These are phyloP conservation scores for Ehretia macrophylla DNA, from an alignment of 257 asterid genomes.

Conservation along the genomic window DNA sequence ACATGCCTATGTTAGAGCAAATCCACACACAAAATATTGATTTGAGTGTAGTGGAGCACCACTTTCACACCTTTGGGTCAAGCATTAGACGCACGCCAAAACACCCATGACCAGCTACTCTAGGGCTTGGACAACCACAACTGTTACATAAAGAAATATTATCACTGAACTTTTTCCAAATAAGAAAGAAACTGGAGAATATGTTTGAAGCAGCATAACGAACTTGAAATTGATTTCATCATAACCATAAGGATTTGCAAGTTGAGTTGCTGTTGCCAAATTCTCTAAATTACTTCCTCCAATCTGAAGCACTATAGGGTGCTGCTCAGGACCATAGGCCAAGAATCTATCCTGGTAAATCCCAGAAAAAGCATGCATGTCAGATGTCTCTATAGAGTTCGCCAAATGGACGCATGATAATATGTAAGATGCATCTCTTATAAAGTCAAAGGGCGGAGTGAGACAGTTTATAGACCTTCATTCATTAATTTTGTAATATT, in stretches of 20 bases:
- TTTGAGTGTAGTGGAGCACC: constrained; percentile 14
- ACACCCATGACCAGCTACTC: constrained; percentile 97
- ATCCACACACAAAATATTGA: constrained; percentile 9
- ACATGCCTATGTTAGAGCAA: constrained; percentile 35
- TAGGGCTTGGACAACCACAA: constrained; percentile 97
- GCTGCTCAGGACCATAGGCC: constrained; percentile 88
- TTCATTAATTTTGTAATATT: too few species aligned
- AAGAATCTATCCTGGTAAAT: constrained; percentile 74
- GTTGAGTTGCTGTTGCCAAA: constrained; percentile 81
- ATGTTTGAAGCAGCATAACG: constrained; percentile 22
- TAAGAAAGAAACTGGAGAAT: constrained; percentile 8
- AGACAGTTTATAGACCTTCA: too few species aligned
- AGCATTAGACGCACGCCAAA: constrained; percentile 94
- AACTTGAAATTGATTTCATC: constrained; percentile 95
- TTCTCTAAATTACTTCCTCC: constrained; percentile 89
- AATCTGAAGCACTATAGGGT: constrained; percentile 93
- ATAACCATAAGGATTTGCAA: constrained; percentile 82
- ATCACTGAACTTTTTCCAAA: constrained; percentile 18
- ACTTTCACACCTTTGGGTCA: constrained; percentile 79
- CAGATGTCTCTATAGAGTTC: neutral
- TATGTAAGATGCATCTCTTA: neutral
- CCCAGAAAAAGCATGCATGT: constrained; percentile 21
- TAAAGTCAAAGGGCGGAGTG: neutral
- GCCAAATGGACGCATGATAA: too few species aligned
- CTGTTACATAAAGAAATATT: constrained; percentile 35